phyloP scores from a whole-genome alignment of 306 rosid species.

The Malus sieversii region DNA sequence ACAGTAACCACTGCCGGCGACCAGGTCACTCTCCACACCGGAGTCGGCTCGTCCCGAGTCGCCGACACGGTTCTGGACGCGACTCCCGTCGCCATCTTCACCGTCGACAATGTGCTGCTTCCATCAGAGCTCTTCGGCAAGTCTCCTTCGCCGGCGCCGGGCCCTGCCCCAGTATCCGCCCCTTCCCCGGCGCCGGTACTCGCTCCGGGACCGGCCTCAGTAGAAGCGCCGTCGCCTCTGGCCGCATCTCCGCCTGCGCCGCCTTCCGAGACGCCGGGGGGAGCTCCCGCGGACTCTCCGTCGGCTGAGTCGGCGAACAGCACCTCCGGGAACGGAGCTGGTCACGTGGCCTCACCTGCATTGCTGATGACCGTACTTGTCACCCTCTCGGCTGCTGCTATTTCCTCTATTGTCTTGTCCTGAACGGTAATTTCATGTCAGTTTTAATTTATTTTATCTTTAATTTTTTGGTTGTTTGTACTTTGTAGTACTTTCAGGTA shows the following conservation, averaged over 20 bases:
- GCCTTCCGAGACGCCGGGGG: conserved; percentile 31
- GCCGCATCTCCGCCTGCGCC: conserved; percentile 79
- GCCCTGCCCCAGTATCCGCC: conserved; percentile 33
- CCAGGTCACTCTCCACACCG: conserved; percentile 69
- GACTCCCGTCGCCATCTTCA: conserved; percentile 55
- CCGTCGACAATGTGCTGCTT: conserved; percentile 66
- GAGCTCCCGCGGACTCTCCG: conserved; percentile 53
- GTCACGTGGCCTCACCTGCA: conserved; percentile 36
- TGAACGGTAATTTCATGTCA: conserved; percentile 32
- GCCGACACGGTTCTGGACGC: conserved; percentile 71
- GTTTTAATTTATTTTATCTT: not conserved
- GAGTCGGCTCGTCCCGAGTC: conserved; percentile 61
- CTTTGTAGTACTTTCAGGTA: conserved; percentile 5
- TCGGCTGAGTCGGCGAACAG: conserved; percentile 38
- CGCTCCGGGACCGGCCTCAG: conserved; percentile 30
- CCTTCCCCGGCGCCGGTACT: conserved; percentile 44
- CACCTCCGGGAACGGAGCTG: conserved; percentile 27
- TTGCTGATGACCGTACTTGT: conserved; percentile 21
- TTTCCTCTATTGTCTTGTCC: conserved; percentile 40
- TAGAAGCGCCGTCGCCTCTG: conserved; percentile 53
- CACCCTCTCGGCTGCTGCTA: conserved; percentile 27
- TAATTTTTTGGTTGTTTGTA: not conserved
- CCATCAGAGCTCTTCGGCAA: conserved; percentile 58
- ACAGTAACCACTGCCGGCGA: conserved; percentile 54
- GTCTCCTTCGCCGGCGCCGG: conserved; percentile 79